Evolutionary conservation across 495 filamentous ascomycete genomes (phyloP).

Genomic region (Eremomyces bilateralis): DNA sequence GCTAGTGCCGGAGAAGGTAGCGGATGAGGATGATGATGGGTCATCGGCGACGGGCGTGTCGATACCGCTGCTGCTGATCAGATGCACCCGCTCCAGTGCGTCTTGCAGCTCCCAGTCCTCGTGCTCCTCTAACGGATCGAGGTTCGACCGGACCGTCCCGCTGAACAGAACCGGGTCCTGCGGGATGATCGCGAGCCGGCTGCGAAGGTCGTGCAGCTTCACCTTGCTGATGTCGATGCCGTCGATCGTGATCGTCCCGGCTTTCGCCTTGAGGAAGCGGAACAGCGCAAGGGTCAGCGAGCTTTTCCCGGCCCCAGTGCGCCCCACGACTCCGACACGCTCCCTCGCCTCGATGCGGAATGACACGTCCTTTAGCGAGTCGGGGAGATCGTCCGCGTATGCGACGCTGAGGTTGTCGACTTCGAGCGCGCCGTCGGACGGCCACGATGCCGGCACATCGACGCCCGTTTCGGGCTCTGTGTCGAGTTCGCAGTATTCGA

Average conservation of each 20-base stretch:
- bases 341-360: slow-evolving; percentile 53
- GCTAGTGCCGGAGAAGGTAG: neutral
- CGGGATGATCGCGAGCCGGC: slow-evolving; percentile 9
- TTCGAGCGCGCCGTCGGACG: slow-evolving; percentile 51
- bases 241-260: slow-evolving; percentile 9
- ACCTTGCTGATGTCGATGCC: slow-evolving; percentile 9
- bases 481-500: slow-evolving; percentile 54
- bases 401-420: slow-evolving; percentile 49
- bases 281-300: slow-evolving; percentile 22
- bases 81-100: slow-evolving; percentile 54
- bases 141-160: slow-evolving; percentile 61
- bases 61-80: slow-evolving; percentile 26
- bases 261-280: slow-evolving; percentile 6
- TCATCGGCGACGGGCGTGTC: slow-evolving; percentile 14
- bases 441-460: slow-evolving; percentile 58
- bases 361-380: slow-evolving; percentile 51
- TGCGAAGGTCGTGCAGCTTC: slow-evolving; percentile 6
- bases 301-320: slow-evolving; percentile 75
- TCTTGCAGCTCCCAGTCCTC: slow-evolving; percentile 49
- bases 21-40: slow-evolving; percentile 7
- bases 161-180: slow-evolving; percentile 38
- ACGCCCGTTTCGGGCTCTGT: slow-evolving; percentile 41
- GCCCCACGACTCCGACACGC: slow-evolving; percentile 61
- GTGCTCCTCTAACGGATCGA: slow-evolving; percentile 61
- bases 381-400: slow-evolving; percentile 56